Conservation (phyloP, 805 yeast genomes). For the Schwanniomyces occidentalis region DNA sequence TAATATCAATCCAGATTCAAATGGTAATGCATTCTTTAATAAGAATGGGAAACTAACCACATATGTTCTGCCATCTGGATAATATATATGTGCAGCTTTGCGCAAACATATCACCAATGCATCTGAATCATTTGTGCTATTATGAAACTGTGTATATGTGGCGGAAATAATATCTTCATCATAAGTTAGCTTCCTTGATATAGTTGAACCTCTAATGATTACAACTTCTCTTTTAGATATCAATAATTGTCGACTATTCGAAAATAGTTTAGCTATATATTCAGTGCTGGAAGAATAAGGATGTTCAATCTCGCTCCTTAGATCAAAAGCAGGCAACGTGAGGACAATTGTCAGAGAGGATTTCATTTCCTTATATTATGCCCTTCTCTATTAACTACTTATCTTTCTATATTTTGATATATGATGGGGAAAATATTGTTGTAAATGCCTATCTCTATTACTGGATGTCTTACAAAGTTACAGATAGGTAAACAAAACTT, state of each 20-base stretch:
- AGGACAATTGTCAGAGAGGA: slow-evolving; percentile 4
- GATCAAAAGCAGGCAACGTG: slow-evolving; percentile 34
- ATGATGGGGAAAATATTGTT: no score
- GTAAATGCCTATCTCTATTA: no score
- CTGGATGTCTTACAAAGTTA: no score
- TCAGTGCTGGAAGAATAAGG: slow-evolving; percentile 20
- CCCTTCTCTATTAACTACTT: no score
- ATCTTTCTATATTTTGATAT: no score
- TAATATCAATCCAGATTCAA: slow-evolving; percentile 65
- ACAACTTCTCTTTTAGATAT: slow-evolving; percentile 40
- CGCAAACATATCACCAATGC: slow-evolving; percentile 58
- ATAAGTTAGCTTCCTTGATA: slow-evolving; percentile 50
- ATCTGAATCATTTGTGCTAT: slow-evolving; percentile 9
- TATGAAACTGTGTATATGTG: slow-evolving; percentile 55
- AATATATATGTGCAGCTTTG: slow-evolving; percentile 64
- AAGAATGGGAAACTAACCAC: slow-evolving; percentile 70
- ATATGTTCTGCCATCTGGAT: slow-evolving; percentile 57
- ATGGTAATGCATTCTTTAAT: slow-evolving; percentile 60
- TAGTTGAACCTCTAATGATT: slow-evolving; percentile 48
- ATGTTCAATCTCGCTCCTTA: slow-evolving; percentile 23
- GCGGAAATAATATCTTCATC: slow-evolving; percentile 58
- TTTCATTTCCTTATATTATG: no score
- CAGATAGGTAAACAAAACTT: no score
- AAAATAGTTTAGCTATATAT: slow-evolving; percentile 21
- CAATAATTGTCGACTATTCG: slow-evolving; percentile 35